Conservation (phyloP, 257 asterid genomes). For the Handroanthus guayacan region DNA sequence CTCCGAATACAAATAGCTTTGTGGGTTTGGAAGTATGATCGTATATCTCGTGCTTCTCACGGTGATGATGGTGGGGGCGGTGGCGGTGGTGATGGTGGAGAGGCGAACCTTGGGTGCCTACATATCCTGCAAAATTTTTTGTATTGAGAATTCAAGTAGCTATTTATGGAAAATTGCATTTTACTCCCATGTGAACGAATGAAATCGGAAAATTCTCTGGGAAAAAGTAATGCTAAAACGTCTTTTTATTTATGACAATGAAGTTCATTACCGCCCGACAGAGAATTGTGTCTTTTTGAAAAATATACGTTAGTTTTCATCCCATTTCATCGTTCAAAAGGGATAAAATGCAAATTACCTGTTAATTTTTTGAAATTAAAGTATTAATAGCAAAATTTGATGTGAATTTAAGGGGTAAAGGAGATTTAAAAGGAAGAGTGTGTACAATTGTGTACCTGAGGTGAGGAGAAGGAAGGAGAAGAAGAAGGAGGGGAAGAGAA, state of each 20-base stretch:
- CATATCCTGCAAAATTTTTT: constrained; percentile 35
- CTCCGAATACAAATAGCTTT: constrained; percentile 90
- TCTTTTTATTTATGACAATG: too few species aligned
- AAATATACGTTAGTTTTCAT: too few species aligned
- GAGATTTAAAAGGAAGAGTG: background rate
- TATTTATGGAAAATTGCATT: background rate
- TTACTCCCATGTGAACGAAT: too few species aligned
- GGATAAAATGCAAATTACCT: too few species aligned
- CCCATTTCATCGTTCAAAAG: too few species aligned
- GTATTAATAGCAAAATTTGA: background rate
- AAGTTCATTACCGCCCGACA: too few species aligned
- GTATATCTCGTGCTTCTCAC: constrained; percentile 22
- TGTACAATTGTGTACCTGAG: constrained; percentile 44
- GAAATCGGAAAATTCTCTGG: too few species aligned
- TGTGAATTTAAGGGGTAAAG: background rate
- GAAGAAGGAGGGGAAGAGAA: constrained; percentile 41
- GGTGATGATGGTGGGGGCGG: constrained; percentile 20
- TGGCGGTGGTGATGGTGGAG: constrained; percentile 28
- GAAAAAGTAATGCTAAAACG: too few species aligned
- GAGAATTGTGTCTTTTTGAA: too few species aligned
- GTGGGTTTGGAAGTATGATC: constrained; percentile 45
- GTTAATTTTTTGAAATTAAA: background rate
- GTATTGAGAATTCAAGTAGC: background rate
- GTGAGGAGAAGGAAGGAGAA: constrained; percentile 47
- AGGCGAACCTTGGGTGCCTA: constrained; percentile 35